Evolutionary conservation across 768 basidiomycete genomes (phyloP), one percentile per base, ranked within the genome.

Genomic region (Cystobasidium tubakii): DNA sequence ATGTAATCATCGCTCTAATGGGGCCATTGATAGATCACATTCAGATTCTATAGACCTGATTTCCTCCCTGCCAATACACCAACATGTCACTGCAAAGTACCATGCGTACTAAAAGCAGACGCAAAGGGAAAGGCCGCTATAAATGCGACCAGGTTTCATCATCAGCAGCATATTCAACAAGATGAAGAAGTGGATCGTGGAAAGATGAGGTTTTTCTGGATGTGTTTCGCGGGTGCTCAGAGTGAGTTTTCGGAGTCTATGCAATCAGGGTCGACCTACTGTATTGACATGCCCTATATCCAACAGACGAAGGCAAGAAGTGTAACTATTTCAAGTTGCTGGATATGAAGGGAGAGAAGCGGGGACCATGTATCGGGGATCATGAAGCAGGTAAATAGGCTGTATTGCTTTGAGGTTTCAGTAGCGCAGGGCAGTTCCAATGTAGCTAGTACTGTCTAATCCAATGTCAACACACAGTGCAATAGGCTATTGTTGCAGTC

Each of bases 31-130:
- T 46, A 72, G 75, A 73, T 76, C 29, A 78, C 79, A 1, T 79
- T 77, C 64, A 75, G 78, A 0, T 76, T 77, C 73, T 77, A 77
- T 50, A 73, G 79, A 33, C 78, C 79, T 12, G 79, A 79, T 66
- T 79, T 78, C 44, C 25, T 25, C 7, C 44, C 77, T 63, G 0
- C 74, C 57, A 17, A 73, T 46, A 43, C 53, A 74, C 79, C 79
- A n/a, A n/a, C n/a, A 33, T 79, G 79, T 55, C 39, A 54, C 0
- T 79, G 79, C 60, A 76, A 76, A 1, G 66, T 75, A 6, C 76
- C 77, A 10, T 73, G 70, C 54, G 72, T 76, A 12, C 75, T 79
- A 1, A 75, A 77, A 0, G 77, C 78, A 4, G 79, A 79, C 44
- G 70, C 74, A 4, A 74, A 74, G 29, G 62, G 36, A 34, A 53